Evolutionary conservation across 139 green algal genomes (phyloP).

Genomic region (Nannochloris sp.): DNA sequence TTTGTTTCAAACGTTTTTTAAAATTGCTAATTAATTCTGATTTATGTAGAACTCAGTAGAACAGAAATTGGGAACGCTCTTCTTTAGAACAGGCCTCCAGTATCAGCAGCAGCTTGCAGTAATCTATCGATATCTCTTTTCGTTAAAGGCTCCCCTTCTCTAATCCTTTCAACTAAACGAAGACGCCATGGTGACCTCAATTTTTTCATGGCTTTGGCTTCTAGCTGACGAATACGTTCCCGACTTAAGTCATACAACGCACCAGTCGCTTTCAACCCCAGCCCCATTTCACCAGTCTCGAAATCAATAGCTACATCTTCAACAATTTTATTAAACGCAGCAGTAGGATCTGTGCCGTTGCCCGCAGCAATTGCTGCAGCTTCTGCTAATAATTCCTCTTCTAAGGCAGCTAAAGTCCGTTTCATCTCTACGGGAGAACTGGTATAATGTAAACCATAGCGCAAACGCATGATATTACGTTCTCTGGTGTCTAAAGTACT

Average conservation of each 20-base stretch:
- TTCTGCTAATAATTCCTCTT: too few relatives aligned
- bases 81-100: not conserved
- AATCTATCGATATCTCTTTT: not conserved
- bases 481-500: conserved; percentile 56
- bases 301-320: not conserved
- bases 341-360: not conserved
- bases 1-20: too few relatives aligned
- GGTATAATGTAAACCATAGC: conserved; percentile 73
- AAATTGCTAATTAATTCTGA: too few relatives aligned
- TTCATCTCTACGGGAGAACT: conserved; percentile 35
- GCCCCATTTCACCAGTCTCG: not conserved
- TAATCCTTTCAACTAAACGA: conserved; percentile 1
- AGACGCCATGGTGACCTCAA: conserved; percentile 24
- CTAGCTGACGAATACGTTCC: conserved; percentile 84
- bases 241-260: conserved; percentile 40
- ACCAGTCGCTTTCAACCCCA: conserved; percentile 25
- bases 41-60: too few relatives aligned
- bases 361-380: not conserved
- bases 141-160: conserved; percentile 1
- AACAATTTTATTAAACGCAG: not conserved
- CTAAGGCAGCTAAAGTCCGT: not conserved
- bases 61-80: too few relatives aligned
- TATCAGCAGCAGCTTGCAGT: not conserved
- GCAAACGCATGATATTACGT: conserved; percentile 61
- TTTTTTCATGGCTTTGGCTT: conserved; percentile 67